Percentiles rank a stretch among this genome's conserved stretches.
Conservation (phyloP, 2,329 filamentous ascomycete genomes). For the Cercospora beticola region DNA sequence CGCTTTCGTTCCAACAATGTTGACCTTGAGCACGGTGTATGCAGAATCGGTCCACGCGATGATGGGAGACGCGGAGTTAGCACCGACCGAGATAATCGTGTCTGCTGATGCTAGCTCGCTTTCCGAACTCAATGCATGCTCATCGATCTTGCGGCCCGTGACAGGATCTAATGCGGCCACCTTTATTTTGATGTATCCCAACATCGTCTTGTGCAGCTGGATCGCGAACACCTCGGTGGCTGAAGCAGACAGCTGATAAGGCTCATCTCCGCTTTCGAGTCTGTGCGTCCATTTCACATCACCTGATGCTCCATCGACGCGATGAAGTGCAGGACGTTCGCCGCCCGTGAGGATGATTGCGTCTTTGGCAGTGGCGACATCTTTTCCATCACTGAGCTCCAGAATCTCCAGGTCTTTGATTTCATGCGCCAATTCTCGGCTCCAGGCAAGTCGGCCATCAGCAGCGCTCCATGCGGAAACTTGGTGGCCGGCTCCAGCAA, state of each 20-base stretch:
- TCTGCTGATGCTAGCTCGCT: conserved; percentile 65
- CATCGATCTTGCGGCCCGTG: conserved; percentile 70
- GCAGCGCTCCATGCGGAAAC: conserved; percentile 81
- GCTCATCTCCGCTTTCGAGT: conserved; percentile 63
- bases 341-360: conserved; percentile 66
- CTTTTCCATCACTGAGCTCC: conserved; percentile 59
- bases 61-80: conserved; percentile 71
- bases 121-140: conserved; percentile 71
- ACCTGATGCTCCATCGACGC: conserved; percentile 72
- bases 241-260: conserved; percentile 73
- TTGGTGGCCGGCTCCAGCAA: conserved; percentile 67
- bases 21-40: conserved; percentile 65
- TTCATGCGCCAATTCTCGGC: conserved; percentile 56
- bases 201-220: conserved; percentile 64
- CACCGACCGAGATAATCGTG: conserved; percentile 72
- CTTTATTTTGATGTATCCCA: conserved; percentile 72
- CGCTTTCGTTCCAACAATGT: conserved; percentile 59
- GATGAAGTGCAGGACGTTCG: conserved; percentile 60
- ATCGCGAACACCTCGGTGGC: conserved; percentile 71
- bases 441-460: conserved; percentile 78
- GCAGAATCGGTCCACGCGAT: conserved; percentile 71
- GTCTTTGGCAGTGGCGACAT: conserved; percentile 57
- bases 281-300: conserved; percentile 75
- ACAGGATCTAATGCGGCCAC: conserved; percentile 70
- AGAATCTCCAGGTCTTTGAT: conserved; percentile 75